phyloP scores from a whole-genome alignment of 192 early-diverging fungal genomes.

The Funneliformis mosseae region DNA sequence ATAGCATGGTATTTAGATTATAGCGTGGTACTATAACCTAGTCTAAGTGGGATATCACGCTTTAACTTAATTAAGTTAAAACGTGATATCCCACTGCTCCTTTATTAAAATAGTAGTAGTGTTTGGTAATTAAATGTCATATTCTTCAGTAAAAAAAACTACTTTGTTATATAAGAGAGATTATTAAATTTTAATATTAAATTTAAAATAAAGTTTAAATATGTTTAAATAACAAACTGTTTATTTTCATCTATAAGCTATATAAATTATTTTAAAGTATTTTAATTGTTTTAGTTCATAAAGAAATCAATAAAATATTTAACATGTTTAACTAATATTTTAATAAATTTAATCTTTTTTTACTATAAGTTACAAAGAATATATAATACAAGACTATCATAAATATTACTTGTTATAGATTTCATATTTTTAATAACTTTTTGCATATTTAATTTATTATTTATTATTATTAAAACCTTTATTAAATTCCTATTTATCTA shows the following conservation, averaged over 20 bases:
- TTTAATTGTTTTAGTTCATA: not conserved
- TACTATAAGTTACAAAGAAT: not conserved
- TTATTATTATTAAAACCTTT: not conserved
- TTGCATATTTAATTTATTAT: not conserved
- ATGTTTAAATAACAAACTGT: no score
- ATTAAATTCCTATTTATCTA: not conserved
- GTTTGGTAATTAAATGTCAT: no score
- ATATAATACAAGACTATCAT: not conserved
- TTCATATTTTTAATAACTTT: not conserved
- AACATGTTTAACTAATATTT: not conserved
- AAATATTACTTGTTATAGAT: not conserved
- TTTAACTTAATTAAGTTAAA: no score
- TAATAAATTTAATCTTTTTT: not conserved
- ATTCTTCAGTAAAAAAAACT: no score
- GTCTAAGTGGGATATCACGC: no score
- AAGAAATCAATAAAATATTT: not conserved
- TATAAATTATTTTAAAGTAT: not conserved
- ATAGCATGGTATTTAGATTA: no score
- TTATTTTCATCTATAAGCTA: not conserved
- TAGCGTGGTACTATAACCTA: no score
- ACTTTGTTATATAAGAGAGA: no score
- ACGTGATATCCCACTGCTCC: no score
- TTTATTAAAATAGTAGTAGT: no score
- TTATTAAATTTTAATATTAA: no score
- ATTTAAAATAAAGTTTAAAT: no score